Base-by-base conservation (phyloP, 441 rosid species). In the Jatropha podagrica region DNA sequence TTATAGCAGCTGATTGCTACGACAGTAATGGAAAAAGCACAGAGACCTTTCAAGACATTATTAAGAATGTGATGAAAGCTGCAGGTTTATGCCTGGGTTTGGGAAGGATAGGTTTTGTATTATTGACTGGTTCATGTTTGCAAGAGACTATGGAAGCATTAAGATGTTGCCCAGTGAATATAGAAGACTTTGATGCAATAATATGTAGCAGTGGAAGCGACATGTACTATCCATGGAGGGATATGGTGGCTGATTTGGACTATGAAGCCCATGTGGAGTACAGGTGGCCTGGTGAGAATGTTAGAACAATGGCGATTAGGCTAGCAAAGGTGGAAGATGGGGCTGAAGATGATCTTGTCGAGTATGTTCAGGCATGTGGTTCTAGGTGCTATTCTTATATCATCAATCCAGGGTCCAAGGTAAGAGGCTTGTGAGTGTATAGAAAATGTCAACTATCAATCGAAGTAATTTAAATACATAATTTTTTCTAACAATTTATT, bases 271-370 rank as follows among this genome's bases (percentile, higher is more conserved):
- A 89, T 79, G 81, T 94, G 65, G 91, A 83, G 76, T 88, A 94
- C 85, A 89, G 92, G 84, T 94, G 96, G 96, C 96, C 97, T 14
- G 91, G 95, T 81, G 97, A 94, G 81, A 85, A 86, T 74, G 82
- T 92, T 69, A 83, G 83, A 74, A 86, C 92, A 3, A 82, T 80
- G 68, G 84, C 82, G 48, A 71, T 75, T 73, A 81, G 90, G 83
- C 87, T 94, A 74, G 90, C 89, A 48, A 81, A 81, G 73, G 61
- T 73, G 13, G 97, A 90, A 76, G 85, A 88, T 75, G 87, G 77
- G 55, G 75, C 75, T n/a, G 89, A 89, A 74, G 89, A 86, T 74
- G 89, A 84, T 72, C 74, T 90, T 72, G 58, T 55, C 18, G 93
- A 89, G 83, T 70, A 76, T 76, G 66, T 40, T 32, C 84, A 76